phyloP scores from a whole-genome alignment of 106 monocot genomes.

The Narthecium ossifragum region DNA sequence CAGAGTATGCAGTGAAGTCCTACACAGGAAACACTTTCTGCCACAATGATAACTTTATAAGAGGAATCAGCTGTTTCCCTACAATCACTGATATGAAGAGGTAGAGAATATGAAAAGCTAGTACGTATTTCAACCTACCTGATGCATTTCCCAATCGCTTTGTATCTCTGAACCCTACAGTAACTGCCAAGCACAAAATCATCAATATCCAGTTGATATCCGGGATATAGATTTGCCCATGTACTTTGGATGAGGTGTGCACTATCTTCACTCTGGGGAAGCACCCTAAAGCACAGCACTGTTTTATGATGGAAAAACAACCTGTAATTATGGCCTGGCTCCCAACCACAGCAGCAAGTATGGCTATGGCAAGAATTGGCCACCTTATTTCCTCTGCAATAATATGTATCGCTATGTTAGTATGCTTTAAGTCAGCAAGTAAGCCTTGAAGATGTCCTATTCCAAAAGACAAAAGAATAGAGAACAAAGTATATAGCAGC shows the following conservation, averaged over 20 bases:
- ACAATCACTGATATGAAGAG: too few relatives aligned
- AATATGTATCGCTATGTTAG: constrained; percentile 12
- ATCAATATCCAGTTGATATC: constrained; percentile 93
- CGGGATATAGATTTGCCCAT: constrained; percentile 89
- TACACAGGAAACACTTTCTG: too few relatives aligned
- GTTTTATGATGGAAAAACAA: constrained; percentile 91
- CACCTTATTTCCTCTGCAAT: constrained; percentile 63
- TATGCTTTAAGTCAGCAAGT: not conserved
- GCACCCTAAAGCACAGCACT: constrained; percentile 72
- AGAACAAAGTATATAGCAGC: not conserved
- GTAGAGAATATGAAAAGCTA: too few relatives aligned
- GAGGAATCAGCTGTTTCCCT: too few relatives aligned
- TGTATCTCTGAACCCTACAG: constrained; percentile 79
- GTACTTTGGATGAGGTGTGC: constrained; percentile 71
- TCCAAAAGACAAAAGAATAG: not conserved
- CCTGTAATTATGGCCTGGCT: constrained; percentile 90
- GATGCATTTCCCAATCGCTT: constrained; percentile 87
- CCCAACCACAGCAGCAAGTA: constrained; percentile 88
- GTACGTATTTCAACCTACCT: too few relatives aligned
- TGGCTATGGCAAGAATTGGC: constrained; percentile 81
- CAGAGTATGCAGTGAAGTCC: too few relatives aligned
- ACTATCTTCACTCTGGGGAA: constrained; percentile 86
- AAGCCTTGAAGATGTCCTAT: too few relatives aligned
- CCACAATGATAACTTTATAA: too few relatives aligned
- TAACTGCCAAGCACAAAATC: constrained; percentile 76